phyloP scores from a whole-genome alignment of 306 rosid species.

The Fragaria vesca region DNA sequence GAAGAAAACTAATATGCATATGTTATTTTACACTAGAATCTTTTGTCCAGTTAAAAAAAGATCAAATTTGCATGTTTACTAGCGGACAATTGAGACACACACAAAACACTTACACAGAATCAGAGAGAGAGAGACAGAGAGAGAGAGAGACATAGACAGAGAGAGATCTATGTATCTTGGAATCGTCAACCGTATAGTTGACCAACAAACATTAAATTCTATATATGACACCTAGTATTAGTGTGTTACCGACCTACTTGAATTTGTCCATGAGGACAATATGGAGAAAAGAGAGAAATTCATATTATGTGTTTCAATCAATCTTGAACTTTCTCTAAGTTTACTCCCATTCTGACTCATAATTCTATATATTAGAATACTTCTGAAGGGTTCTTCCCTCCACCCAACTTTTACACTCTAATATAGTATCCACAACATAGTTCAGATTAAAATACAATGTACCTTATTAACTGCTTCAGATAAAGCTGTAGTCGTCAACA shows the following conservation, averaged over 20 bases:
- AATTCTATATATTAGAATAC: not conserved
- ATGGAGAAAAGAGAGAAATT: not conserved
- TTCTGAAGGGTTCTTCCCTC: not conserved
- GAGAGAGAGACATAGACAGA: not conserved
- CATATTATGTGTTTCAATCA: not conserved
- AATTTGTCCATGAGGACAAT: not conserved
- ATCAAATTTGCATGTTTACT: not conserved
- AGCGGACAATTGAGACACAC: not conserved
- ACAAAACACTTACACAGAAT: too few relatives aligned
- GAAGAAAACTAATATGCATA: not conserved
- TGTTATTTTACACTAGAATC: not conserved
- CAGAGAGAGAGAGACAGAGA: not conserved
- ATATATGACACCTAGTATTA: not conserved
- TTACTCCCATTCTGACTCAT: not conserved
- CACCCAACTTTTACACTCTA: not conserved
- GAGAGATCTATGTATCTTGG: not conserved
- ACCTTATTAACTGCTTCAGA: slow-evolving; percentile 87
- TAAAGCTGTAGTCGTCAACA: slow-evolving; percentile 75
- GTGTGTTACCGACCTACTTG: not conserved
- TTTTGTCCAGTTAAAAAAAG: not conserved
- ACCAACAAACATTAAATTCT: not conserved
- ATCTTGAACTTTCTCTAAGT: not conserved
- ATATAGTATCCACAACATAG: not conserved
- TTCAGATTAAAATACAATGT: not conserved
- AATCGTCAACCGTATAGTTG: not conserved